Conservation (phyloP, 352 stramenopile species). For the Globisporangium spinosum region DNA sequence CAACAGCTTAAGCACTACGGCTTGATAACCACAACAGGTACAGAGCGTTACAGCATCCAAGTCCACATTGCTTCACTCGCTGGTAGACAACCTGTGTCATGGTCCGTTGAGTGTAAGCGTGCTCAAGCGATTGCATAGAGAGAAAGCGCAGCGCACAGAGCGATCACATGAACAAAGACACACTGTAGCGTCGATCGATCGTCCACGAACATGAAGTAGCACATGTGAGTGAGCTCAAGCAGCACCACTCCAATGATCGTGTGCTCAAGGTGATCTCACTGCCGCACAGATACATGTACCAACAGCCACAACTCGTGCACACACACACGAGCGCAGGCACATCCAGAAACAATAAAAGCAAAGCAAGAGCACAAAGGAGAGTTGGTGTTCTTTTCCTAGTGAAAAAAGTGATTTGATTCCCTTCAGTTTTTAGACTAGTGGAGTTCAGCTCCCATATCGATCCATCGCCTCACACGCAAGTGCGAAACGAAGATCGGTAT, state of each 20-base stretch:
- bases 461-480: neutral
- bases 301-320: neutral
- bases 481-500: slow-evolving; percentile 19
- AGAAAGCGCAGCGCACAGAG: neutral
- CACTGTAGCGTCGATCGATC: neutral
- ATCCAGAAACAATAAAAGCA: neutral
- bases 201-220: neutral
- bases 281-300: neutral
- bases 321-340: neutral
- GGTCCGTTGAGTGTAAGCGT: neutral
- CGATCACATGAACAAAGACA: neutral
- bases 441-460: slow-evolving; percentile 38
- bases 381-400: slow-evolving; percentile 6
- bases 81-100: neutral
- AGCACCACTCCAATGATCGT: neutral
- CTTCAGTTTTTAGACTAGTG: slow-evolving; percentile 42
- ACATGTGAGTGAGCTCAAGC: neutral
- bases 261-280: neutral
- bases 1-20: too few relatives aligned
- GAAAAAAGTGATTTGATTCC: slow-evolving; percentile 31
- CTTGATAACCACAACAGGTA: neutral
- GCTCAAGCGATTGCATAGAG: neutral
- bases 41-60: too few relatives aligned
- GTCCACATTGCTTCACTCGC: neutral
- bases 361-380: neutral